Evolutionary conservation across 768 basidiomycete species (phyloP).

Genomic region (Pleurotus tuber-regium): DNA sequence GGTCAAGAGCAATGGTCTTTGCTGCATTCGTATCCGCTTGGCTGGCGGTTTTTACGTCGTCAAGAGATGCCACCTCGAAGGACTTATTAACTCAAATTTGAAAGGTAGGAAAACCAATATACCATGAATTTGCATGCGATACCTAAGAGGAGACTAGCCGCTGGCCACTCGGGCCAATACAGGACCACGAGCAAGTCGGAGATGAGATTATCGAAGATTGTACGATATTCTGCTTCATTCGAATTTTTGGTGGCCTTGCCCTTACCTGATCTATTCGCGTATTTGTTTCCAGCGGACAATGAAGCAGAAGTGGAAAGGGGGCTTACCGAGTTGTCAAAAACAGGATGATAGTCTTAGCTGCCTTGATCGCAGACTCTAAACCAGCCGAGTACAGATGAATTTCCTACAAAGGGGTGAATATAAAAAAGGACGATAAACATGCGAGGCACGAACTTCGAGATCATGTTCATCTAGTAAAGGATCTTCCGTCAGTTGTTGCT

Average conservation of each 20-base stretch:
- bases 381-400: slow-evolving; percentile 68
- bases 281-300: neutral
- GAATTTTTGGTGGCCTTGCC: slow-evolving; percentile 86
- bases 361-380: slow-evolving; percentile 79
- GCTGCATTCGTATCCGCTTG: slow-evolving; percentile 78
- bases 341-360: slow-evolving; percentile 78
- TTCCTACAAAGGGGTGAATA: slow-evolving; percentile 42
- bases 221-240: slow-evolving; percentile 91
- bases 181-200: slow-evolving; percentile 85
- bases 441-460: slow-evolving; percentile 42
- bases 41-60: slow-evolving; percentile 71
- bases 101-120: slow-evolving; percentile 13
- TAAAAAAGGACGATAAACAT: neutral
- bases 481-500: slow-evolving; percentile 32
- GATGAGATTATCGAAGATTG: slow-evolving; percentile 89
- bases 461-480: slow-evolving; percentile 69
- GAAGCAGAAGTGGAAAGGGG: neutral
- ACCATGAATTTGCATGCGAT: slow-evolving; percentile 89
- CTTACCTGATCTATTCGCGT: slow-evolving; percentile 66
- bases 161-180: slow-evolving; percentile 98
- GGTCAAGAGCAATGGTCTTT: slow-evolving; percentile 88
- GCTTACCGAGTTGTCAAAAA: slow-evolving; percentile 69
- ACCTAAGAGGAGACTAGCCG: slow-evolving; percentile 75
- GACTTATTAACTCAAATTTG: neutral
- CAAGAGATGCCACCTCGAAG: slow-evolving; percentile 71